Conservation (phyloP, 495 filamentous ascomycete species). For the Barbatosphaeria neglecta region DNA sequence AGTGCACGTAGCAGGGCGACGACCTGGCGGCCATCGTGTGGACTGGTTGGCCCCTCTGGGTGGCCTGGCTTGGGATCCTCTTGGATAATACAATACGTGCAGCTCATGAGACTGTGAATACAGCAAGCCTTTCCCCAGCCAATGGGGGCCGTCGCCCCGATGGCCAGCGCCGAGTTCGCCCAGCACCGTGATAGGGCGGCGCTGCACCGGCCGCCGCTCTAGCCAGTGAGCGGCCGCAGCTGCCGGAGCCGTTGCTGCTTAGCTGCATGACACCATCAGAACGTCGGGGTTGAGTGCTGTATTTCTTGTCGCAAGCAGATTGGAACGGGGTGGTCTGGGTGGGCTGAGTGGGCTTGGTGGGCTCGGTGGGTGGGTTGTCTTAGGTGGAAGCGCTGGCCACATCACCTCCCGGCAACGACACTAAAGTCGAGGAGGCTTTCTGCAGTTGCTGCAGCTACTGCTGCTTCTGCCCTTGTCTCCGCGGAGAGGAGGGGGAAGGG, state of each 20-base stretch:
- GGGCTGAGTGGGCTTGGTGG: background rate
- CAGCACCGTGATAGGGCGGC: background rate
- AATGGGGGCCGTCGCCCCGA: background rate
- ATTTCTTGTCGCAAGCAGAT: background rate
- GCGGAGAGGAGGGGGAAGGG: background rate
- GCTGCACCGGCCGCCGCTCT: background rate
- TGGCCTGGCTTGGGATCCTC: too few species aligned
- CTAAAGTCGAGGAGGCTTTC: background rate
- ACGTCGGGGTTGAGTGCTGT: background rate
- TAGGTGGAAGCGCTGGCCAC: background rate
- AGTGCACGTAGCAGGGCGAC: conserved; percentile 11
- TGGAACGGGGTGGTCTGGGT: background rate
- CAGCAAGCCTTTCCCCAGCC: background rate
- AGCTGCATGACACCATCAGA: conserved; percentile 1
- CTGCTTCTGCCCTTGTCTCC: background rate
- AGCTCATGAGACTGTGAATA: conserved; percentile 6
- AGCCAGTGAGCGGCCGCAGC: background rate
- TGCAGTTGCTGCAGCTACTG: background rate
- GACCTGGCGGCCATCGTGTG: conserved; percentile 18
- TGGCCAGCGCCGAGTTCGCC: background rate
- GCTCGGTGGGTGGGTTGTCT: too few species aligned
- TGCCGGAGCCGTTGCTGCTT: background rate
- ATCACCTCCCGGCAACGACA: background rate
- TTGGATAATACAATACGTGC: conserved; percentile 9
- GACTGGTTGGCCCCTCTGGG: conserved; percentile 11